Evolutionary conservation across 495 filamentous ascomycete species (phyloP).

Genomic region (Aspergillus ostianus): DNA sequence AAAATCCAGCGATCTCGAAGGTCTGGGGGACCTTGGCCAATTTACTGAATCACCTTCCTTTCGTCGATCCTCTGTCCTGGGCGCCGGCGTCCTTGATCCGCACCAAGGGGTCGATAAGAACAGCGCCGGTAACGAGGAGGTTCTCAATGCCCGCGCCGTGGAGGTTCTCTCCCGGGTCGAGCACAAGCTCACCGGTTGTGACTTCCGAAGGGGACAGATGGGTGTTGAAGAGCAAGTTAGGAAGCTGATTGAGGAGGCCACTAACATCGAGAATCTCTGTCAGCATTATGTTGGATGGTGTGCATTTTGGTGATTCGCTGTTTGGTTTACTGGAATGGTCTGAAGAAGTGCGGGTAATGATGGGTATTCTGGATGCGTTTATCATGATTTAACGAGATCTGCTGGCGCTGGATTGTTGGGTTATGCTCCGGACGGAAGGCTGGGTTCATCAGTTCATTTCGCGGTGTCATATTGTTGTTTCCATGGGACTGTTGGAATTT

Average conservation of each 20-base stretch:
- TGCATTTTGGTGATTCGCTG: slow-evolving; percentile 70
- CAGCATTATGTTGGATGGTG: slow-evolving; percentile 99
- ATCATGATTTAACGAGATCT: no score
- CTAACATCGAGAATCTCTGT: slow-evolving; percentile 94
- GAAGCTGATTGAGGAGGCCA: slow-evolving; percentile 89
- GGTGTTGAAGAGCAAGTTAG: slow-evolving; percentile 89
- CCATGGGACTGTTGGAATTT: no score
- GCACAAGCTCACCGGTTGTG: slow-evolving; percentile 82
- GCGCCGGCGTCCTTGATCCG: slow-evolving; percentile 51
- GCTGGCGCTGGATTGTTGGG: no score
- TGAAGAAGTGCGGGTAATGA: no score
- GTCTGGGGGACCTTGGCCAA: slow-evolving; percentile 29
- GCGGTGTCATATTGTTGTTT: no score
- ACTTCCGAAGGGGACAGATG: slow-evolving; percentile 74
- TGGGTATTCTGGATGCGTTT: background rate
- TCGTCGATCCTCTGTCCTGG: slow-evolving; percentile 47
- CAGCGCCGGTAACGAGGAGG: slow-evolving; percentile 52
- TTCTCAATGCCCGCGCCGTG: slow-evolving; percentile 87
- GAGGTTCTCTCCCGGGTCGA: slow-evolving; percentile 91
- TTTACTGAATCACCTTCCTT: slow-evolving; percentile 45
- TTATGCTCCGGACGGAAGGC: no score
- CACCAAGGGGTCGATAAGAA: slow-evolving; percentile 50
- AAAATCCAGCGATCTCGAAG: slow-evolving; percentile 11
- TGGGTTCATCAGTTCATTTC: no score
- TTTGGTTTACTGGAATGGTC: background rate